Evolutionary conservation across 2,329 filamentous ascomycete genomes (phyloP), one percentile per base, ranked within the genome.

Genomic region (Torrubiella hemipterigena): DNA sequence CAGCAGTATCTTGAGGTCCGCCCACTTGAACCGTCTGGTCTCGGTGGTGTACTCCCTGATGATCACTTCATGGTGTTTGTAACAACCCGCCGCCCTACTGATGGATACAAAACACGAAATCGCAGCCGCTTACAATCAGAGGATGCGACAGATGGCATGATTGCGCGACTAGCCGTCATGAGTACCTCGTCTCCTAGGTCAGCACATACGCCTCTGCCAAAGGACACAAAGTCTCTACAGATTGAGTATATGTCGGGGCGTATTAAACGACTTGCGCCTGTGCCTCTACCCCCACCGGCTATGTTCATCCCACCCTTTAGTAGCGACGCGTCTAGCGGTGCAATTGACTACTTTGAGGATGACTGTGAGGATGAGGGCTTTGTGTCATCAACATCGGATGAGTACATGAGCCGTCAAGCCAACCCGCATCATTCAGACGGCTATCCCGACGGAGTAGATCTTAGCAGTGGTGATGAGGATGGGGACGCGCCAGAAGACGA

Each of bases 1-100:
- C 47, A 51, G 10, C 65, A 65, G 36, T 51, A 51, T n/a, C 47
- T 54, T 3, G 41, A 51, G 4, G 43, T 56, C 3, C 46, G 48
- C 2, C 51, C 58, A 1, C 48, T 80, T 4, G 67, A 74, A 36
- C 67, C 69, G 0, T 74, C 64, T 27, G 75, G 75, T 1, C 47
- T 79, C 0, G 72, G 69, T 6, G 71, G 71, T 11, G 65, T 75
- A 0, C 52, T 63, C 17, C 73, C 74, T 0, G 72, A 77, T n/a
- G 75, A 79, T 38, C 73, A 78, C 38, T 78, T 79, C 36, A 58
- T 65, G 24, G 54, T 77, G 1, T 55, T 65, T 3, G 71, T 77
- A 3, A 59, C 58, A 3, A 73, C 69, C 1, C 59, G 52, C 24
- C 56, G 67, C 12, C 50, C 58, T 0, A 61, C 52, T 17, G 38